A percentile compares a stretch with the other conserved stretches of the same genome.
Conservation (phyloP, 768 basidiomycete genomes). For the Naematelia aurantialba region DNA sequence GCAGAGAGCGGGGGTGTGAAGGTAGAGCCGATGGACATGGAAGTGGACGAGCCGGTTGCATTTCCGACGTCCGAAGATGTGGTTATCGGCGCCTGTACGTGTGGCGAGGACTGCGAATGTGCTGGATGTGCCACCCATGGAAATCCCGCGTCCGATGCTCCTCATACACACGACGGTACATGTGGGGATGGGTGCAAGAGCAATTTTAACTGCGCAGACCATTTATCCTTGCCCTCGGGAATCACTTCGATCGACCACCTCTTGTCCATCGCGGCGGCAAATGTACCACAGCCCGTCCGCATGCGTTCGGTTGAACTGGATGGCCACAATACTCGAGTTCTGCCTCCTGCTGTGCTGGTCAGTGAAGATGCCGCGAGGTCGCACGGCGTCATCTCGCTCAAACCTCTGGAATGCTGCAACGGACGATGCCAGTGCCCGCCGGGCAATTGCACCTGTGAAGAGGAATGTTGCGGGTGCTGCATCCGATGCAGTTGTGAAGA, state of each 20-base stretch:
- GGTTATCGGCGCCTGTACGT: conserved; percentile 47
- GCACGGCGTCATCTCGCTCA: conserved; percentile 42
- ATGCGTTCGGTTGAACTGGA: conserved; percentile 17
- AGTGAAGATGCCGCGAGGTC: conserved; percentile 35
- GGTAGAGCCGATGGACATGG: conserved; percentile 32
- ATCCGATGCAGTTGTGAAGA: conserved; percentile 41
- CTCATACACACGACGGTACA: conserved; percentile 15
- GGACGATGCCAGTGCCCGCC: conserved; percentile 48
- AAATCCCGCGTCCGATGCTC: conserved; percentile 6
- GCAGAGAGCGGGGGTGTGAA: conserved; percentile 29
- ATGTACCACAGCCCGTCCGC: conserved; percentile 31
- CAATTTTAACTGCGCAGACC: conserved; percentile 38
- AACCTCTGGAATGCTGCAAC: conserved; percentile 49
- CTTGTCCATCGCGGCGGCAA: conserved; percentile 36
- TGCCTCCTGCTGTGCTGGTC: conserved; percentile 32
- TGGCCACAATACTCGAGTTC: conserved; percentile 36
- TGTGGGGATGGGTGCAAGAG: conserved; percentile 35
- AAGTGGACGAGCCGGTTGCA: conserved; percentile 26
- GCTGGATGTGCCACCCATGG: conserved; percentile 47
- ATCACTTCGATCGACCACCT: conserved; percentile 43
- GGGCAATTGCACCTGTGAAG: conserved; percentile 46
- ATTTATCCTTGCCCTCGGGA: conserved; percentile 38
- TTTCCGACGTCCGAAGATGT: conserved; percentile 41
- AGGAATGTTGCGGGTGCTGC: conserved; percentile 50
- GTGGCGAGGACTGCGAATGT: conserved; percentile 49